Base-by-base conservation (phyloP, 2,329 filamentous ascomycete genomes). In the Cladobotryum mycophilum region DNA sequence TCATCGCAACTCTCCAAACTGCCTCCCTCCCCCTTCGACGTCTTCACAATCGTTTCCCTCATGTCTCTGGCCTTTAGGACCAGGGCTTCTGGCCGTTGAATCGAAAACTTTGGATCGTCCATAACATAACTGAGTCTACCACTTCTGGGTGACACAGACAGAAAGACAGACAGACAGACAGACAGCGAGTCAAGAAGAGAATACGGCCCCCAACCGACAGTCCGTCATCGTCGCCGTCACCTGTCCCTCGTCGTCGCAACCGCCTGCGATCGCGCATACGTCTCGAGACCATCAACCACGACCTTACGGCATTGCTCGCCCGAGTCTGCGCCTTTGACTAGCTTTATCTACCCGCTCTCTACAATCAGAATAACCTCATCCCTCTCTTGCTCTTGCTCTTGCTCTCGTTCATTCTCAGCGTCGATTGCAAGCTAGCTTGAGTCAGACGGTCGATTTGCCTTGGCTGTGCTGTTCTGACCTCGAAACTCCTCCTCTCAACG, bases 51-150 rank as follows among this genome's bases (percentile, higher is more conserved):
- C 48, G 48, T 43, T 46, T 50, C 43, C 51, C 51, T 52, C 51
- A 53, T 53, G 47, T 47, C 47, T 51, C 43, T 53, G 41, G 40
- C 40, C 43, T 46, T 22, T 41, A 15, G 37, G 37, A n/a, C 44
- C 36, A 48, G 43, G 47, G 48, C 48, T 51, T 34, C 38, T 53
- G 51, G 51, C 47, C 34, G 51, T 44, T 53, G 43, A 20, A 44
- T 53, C 42, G 14, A 40, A 40, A 41, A 22, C 42, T 36, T 44
- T 42, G 34, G 35, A 52, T 53, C 44, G 47, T 37, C 51, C 40
- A 45, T 42, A 40, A 42, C 40, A 45, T 42, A 40, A 42, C n/a
- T 35, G 20, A 49, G 6, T 30, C 25, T 8, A 30, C 25, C 25
- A 30, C 9, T 30, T 30, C 25, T 30, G 25, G 25, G 25, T 30